phyloP scores from a whole-genome alignment of 305 asterid species.

The Fraxinus paxiana region DNA sequence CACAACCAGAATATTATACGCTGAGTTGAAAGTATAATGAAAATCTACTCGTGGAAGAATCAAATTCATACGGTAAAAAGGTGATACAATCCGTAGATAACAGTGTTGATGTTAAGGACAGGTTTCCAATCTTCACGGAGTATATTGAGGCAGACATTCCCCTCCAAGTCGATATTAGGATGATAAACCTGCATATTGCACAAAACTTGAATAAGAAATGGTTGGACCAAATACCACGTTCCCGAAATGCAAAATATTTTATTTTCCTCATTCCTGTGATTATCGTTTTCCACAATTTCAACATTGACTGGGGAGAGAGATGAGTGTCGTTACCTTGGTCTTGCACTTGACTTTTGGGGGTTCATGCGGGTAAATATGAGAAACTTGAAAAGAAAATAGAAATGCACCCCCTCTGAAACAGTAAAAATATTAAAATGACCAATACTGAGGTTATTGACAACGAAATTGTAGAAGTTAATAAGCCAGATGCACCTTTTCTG shows the following conservation, averaged over 20 bases:
- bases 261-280: background rate
- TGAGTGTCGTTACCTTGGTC: slow-evolving; percentile 60
- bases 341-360: slow-evolving; percentile 99
- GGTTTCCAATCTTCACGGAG: slow-evolving; percentile 99
- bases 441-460: background rate
- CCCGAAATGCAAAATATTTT: background rate
- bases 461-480: background rate
- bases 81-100: slow-evolving; percentile 76
- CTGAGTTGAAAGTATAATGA: background rate
- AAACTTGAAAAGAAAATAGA: slow-evolving; percentile 72
- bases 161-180: slow-evolving; percentile 93
- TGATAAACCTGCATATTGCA: slow-evolving; percentile 70
- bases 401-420: slow-evolving; percentile 67
- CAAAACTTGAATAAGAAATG: background rate
- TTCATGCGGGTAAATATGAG: slow-evolving; percentile 83
- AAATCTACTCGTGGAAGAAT: background rate
- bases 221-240: background rate
- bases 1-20: background rate
- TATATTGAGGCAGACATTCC: slow-evolving; percentile 94
- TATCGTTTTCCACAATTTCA: background rate
- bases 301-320: background rate
- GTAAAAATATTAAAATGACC: background rate
- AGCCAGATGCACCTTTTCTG: background rate
- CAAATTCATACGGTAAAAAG: slow-evolving; percentile 66
- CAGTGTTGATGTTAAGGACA: slow-evolving; percentile 78